A percentile compares a stretch with the other conserved stretches of the same genome.
phyloP scores from a whole-genome alignment of 1,139 yeast species.

The Geotrichum macrosporum region DNA sequence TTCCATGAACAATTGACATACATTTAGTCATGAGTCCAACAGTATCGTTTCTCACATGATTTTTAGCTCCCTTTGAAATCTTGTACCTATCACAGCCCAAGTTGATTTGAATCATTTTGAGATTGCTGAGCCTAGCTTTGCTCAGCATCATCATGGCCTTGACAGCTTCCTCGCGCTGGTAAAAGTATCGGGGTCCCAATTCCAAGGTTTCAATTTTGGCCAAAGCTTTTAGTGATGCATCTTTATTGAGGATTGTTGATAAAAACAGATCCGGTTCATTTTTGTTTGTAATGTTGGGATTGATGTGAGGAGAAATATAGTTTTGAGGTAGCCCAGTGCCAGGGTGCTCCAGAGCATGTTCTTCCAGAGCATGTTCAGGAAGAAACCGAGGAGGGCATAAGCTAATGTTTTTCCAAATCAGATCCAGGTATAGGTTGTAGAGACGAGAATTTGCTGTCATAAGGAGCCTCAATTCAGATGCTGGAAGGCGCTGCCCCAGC shows the following conservation, averaged over 20 bases:
- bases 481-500: slow-evolving; percentile 8
- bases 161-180: slow-evolving; percentile 15
- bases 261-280: slow-evolving; percentile 13
- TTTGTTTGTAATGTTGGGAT: slow-evolving; percentile 14
- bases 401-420: slow-evolving; percentile 14
- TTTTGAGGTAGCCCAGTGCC: slow-evolving; percentile 14
- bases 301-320: slow-evolving; percentile 11
- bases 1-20: slow-evolving; percentile 11
- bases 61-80: slow-evolving; percentile 16
- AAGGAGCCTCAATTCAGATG: slow-evolving; percentile 7
- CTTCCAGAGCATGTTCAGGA: slow-evolving; percentile 12
- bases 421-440: slow-evolving; percentile 5
- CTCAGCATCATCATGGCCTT: slow-evolving; percentile 12
- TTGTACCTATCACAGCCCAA: slow-evolving; percentile 18
- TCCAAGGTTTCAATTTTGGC: slow-evolving; percentile 15
- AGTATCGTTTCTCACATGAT: slow-evolving; percentile 12
- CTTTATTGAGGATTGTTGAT: slow-evolving; percentile 5
- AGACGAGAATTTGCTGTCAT: slow-evolving; percentile 2
- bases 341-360: slow-evolving; percentile 14
- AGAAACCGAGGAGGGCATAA: slow-evolving; percentile 16
- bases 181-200: slow-evolving; percentile 17
- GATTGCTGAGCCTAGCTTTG: slow-evolving; percentile 7
- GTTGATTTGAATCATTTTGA: slow-evolving; percentile 15
- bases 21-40: slow-evolving; percentile 13
- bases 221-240: slow-evolving; percentile 15